Evolutionary conservation across 257 asterid species (phyloP).

Genomic region (Penstemon davidsonii): DNA sequence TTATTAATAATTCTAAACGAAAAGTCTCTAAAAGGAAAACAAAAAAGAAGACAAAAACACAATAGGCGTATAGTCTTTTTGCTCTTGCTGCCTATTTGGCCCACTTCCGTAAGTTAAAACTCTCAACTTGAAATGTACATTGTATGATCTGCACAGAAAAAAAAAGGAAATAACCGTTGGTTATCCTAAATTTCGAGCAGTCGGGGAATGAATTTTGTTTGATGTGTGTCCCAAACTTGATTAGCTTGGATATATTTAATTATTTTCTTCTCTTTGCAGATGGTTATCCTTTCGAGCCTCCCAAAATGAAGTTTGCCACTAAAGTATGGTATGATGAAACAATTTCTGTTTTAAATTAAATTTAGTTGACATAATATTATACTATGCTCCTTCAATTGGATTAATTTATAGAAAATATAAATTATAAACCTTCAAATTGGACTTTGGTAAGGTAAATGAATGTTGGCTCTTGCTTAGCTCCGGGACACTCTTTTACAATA

Average conservation of each 20-base stretch:
- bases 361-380: no score
- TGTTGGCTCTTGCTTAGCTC: neutral
- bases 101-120: constrained; percentile 2
- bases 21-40: no score
- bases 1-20: no score
- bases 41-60: neutral
- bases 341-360: neutral
- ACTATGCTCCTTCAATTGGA: constrained; percentile 2
- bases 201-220: constrained; percentile 6
- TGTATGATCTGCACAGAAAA: neutral
- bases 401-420: neutral
- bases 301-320: constrained; percentile 84
- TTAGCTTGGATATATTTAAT: neutral
- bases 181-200: neutral
- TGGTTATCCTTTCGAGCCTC: constrained; percentile 97
- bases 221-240: neutral
- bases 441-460: constrained; percentile 7
- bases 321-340: constrained; percentile 87
- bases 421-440: neutral
- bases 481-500: neutral
- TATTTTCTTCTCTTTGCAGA: constrained; percentile 49
- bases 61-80: neutral
- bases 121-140: neutral
- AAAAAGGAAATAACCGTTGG: neutral
- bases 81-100: no score